Percentiles rank a stretch among this genome's conserved stretches.
phyloP scores from a whole-genome alignment of 768 basidiomycete genomes.

The Scleroderma citrinum region DNA sequence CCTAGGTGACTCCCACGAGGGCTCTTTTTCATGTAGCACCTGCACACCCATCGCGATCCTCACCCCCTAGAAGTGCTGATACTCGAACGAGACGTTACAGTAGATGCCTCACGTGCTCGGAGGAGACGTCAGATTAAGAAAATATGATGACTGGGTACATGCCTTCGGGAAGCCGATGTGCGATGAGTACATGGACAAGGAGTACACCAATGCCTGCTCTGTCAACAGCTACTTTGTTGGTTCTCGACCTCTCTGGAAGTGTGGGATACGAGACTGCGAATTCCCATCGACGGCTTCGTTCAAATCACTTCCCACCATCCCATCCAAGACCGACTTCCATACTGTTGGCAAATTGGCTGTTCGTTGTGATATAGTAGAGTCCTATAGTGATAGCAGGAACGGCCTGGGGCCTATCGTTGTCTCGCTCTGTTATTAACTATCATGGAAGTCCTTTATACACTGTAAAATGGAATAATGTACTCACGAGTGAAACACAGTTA shows the following conservation, averaged over 20 bases:
- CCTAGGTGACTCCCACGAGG: slow-evolving; percentile 49
- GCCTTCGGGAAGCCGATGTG: slow-evolving; percentile 31
- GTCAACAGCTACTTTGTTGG: slow-evolving; percentile 22
- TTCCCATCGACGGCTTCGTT: slow-evolving; percentile 47
- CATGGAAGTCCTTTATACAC: no score
- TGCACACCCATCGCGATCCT: slow-evolving; percentile 39
- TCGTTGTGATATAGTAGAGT: no score
- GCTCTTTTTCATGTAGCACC: slow-evolving; percentile 28
- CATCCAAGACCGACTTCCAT: slow-evolving; percentile 43
- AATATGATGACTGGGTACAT: slow-evolving; percentile 35
- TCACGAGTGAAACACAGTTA: no score
- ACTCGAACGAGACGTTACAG: slow-evolving; percentile 48
- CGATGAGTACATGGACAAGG: slow-evolving; percentile 27
- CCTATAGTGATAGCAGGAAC: no score
- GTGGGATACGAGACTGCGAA: slow-evolving; percentile 44
- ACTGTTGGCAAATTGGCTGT: no score
- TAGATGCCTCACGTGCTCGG: slow-evolving; percentile 26
- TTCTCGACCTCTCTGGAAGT: slow-evolving; percentile 37
- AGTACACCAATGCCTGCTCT: slow-evolving; percentile 29
- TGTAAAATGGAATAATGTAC: no score
- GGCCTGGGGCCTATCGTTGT: no score
- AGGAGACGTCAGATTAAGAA: slow-evolving; percentile 54
- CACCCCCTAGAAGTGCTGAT: slow-evolving; percentile 53
- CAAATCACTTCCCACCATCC: slow-evolving; percentile 54
- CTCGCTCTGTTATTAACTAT: no score